Evolutionary conservation across 768 basidiomycete species (phyloP), one percentile per base, ranked within the genome.

Genomic region (Tephrocybe sp.): DNA sequence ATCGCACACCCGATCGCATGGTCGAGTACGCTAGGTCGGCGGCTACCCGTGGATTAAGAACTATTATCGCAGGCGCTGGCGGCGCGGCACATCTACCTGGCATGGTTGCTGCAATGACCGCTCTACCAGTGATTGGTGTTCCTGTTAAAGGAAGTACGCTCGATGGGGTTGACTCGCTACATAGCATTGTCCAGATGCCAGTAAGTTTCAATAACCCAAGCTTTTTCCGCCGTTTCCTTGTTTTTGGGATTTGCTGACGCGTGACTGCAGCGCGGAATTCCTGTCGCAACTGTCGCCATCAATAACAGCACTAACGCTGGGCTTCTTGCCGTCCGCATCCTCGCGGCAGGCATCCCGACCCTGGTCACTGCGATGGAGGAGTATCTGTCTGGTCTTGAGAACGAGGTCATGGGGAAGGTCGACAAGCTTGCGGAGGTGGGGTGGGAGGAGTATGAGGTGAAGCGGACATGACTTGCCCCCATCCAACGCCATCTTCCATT

Each of bases 161-260:
- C 11, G 94, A 97, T 64, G 97, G 97, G 0, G 92, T 99, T 1
- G 97, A 98, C 68, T 93, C 92, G n/a, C 68, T 99, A 59, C 84
- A 97, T 62, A 94, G 90, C 64, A 98, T 99, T 56, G 94, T 99
- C 8, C 97, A 98, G 70, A 99, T 99, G 97, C 97, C 97, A 16
- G 92, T 94, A 63, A 58, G 90, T 77, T 12, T 6, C 2, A 4
- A 18, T 23, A 10, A 19, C 36, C 25, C 49, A 24, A n/a, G 42
- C 10, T 57, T 30, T 43, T 36, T 18, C 40, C 47, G 31, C 25
- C 11, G 42, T 4, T 16, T 39, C 36, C 27, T n/a, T n/a, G 27
- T 29, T 29, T 29, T 29, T 11, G 27, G 5, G 5, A 5, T 19
- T 11, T 34, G 25, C 12, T 44, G 12, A 46, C 21, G 33, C 21